Conservation (phyloP, 164 flowering plant species). For the Umbellularia californica region DNA sequence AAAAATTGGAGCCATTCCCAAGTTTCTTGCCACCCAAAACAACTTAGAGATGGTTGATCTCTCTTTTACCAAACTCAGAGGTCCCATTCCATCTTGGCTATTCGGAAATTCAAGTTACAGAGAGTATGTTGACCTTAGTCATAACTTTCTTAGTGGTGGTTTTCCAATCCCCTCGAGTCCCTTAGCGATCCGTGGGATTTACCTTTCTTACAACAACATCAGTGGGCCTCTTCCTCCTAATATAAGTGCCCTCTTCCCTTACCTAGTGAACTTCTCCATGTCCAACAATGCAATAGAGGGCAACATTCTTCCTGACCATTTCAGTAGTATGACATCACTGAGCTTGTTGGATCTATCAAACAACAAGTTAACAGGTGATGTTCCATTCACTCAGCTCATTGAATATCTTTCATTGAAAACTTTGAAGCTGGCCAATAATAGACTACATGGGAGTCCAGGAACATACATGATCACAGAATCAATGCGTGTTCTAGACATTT, state of each 20-base stretch:
- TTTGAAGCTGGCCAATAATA: not conserved
- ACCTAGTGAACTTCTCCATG: not conserved
- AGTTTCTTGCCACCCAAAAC: not conserved
- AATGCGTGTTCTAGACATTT: not conserved
- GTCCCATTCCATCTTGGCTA: not conserved
- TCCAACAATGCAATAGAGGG: not conserved
- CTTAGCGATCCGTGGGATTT: not conserved
- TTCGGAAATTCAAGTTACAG: not conserved
- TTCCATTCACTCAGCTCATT: not conserved
- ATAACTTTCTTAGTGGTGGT: not conserved
- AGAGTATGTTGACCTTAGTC: not conserved
- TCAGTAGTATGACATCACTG: not conserved
- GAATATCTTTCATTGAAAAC: not conserved
- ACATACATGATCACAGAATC: accelerated
- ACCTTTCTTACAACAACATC: not conserved
- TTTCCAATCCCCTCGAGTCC: not conserved
- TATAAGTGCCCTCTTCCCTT: not conserved
- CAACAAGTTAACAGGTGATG: not conserved
- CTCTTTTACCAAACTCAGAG: not conserved
- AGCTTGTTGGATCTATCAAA: not conserved
- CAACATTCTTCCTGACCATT: not conserved
- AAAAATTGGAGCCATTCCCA: not conserved
- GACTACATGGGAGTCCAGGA: not conserved
- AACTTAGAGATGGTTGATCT: not conserved
- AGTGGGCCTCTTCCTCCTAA: not conserved